Evolutionary conservation across 225 moss, liverwort and hornwort genomes (phyloP), one percentile per base, ranked within the genome.

Genomic region (Climacium dendroides): DNA sequence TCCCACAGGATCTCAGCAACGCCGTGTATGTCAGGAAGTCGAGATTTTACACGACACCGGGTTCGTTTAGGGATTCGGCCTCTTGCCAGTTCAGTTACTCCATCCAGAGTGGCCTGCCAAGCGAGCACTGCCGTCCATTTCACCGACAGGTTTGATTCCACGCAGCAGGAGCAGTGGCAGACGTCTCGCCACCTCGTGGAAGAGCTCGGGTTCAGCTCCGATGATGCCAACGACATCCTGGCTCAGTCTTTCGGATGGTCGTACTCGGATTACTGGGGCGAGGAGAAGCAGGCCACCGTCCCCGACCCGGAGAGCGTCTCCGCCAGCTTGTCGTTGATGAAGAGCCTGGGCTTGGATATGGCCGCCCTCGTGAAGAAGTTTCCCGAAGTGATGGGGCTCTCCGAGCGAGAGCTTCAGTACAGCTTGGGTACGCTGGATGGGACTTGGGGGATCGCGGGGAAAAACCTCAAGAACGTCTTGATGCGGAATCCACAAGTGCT

Each of bases 211-310:
- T 94, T 96, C 86, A 88, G 53, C 53, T 6, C 85, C 29, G 94
- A 96, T 22, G 98, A 95, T 19, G 93, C 96, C 69, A 91, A 94
- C 80, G 91, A 89, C 79, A 87, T 98, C 84, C 91, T 98, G 67
- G 95, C 94, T 43, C 96, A 90, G 91, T 95, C 96, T 45, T 98
- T 96, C 88, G 96, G 98, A 23, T 98, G 98, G 96, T 91, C 94
- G 19, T 93, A 93, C n/a, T 98, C 97, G 48, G 93, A 93, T 20
- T 98, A 89, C 79, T 98, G 98, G 96, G 96, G 93, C 63, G 98
- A 98, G 86, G 95, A 92, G 87, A 92, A 90, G 88, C 91, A 91
- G 84, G 90, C 95, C 76, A 96, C 90, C 22, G 54, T 96, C 8
- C 98, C 96, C 34, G 88, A 92, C 63, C 89, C 90, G 9, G 91